These are phyloP conservation scores for Exophiala dermatitidis DNA, from an alignment of 2,329 filamentous ascomycete genomes.

Conservation along the genomic window DNA sequence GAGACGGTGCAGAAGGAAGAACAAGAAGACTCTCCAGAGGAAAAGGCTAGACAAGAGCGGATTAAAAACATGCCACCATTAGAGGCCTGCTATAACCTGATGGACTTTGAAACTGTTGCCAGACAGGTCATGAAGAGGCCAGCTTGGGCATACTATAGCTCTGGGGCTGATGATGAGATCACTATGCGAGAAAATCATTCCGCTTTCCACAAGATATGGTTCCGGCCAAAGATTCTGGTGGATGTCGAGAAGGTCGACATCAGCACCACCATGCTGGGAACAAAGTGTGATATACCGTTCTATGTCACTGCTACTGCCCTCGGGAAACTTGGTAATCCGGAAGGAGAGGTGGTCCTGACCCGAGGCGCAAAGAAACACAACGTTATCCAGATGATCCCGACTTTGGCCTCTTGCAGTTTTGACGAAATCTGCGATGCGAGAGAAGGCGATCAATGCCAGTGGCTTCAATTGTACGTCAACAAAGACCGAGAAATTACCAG, in stretches of 20 bases:
- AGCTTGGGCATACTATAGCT: constrained; percentile 97
- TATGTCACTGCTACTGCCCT: constrained; percentile 95
- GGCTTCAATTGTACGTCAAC: constrained; percentile 97
- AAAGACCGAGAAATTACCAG: constrained; percentile 87
- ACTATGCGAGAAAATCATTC: constrained; percentile 92
- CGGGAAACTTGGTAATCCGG: constrained; percentile 86
- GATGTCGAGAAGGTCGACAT: constrained; percentile 84
- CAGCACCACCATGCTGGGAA: constrained; percentile 87
- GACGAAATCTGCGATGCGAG: constrained; percentile 91
- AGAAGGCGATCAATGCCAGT: constrained; percentile 75
- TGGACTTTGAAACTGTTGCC: constrained; percentile 94
- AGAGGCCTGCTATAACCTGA: constrained; percentile 83
- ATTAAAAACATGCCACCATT: constrained; percentile 69
- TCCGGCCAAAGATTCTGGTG: constrained; percentile 79
- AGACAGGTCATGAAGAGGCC: constrained; percentile 88
- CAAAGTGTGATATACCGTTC: constrained; percentile 76
- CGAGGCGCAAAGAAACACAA: constrained; percentile 76
- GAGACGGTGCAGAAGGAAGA: constrained; percentile 38
- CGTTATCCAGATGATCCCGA: constrained; percentile 97
- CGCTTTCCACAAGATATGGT: constrained; percentile 96
- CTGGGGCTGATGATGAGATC: constrained; percentile 85
- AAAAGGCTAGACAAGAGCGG: constrained; percentile 66
- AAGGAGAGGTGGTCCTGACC: constrained; percentile 84
- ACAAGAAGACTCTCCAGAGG: constrained; percentile 61
- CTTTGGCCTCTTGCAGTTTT: constrained; percentile 90